Base-by-base conservation (phyloP, 768 basidiomycete species). In the Leccinum ochraceum region DNA sequence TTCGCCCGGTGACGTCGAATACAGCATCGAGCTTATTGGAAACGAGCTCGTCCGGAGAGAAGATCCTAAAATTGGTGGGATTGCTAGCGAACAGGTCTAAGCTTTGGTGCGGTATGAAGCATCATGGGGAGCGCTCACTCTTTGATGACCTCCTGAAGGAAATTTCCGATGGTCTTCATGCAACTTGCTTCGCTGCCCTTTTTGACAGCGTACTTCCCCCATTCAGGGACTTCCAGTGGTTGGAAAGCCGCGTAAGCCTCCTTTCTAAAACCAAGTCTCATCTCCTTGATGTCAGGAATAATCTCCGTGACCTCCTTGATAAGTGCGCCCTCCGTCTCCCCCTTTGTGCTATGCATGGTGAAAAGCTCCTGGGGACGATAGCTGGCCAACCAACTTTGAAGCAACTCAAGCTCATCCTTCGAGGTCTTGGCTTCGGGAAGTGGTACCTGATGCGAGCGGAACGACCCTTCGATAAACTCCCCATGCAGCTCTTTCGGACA, bases 11-110 rank as follows among this genome's bases (percentile, higher is more conserved):
- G 11, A 80, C 76, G 6, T 89, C 83, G 46, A 95, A 83, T 6
- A 90, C 87, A 3, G 85, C 90, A 67, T 92, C 91, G 9, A 97
- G 85, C 75, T 94, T 95, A 75, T 95, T 95, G 44, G 89, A 92
- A 11, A 88, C 85, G 2, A 94, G 78, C 67, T 94, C 92, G 64
- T 97, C 94, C 0, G 94, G 94, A 22, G 89, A 93, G 78, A 95
- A 95, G 60, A 96, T 91, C 42, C 94, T 83, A 82, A 95, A 95
- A 0, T 81, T 79, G 20, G 75, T 80, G 1, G 89, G 90, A 72
- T 97, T 94, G 56, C 86, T 88, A 58, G 11, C 16, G n/a, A 17
- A 39, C 10, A 17, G 10, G 8, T 58, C 9, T 63, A 11, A 61
- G 56, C 26, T 53, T 36, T 30, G 7, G 22, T 16, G 6, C 7